Evolutionary conservation across 2,329 filamentous ascomycete genomes (phyloP).

Genomic region (Verticillium isaacii): DNA sequence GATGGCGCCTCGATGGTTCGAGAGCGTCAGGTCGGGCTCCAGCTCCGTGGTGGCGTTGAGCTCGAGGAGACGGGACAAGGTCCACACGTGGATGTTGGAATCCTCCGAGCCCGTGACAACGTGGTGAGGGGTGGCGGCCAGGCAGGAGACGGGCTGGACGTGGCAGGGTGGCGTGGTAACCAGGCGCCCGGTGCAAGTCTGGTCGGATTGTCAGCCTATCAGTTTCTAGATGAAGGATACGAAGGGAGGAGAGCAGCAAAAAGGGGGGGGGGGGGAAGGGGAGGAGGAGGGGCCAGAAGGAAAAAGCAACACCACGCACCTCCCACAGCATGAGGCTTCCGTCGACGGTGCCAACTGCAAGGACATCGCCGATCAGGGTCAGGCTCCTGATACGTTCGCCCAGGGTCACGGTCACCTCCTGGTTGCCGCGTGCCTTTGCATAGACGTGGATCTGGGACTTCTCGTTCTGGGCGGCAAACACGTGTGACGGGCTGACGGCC

Average conservation of each 20-base stretch:
- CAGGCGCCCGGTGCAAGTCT: constrained; percentile 72
- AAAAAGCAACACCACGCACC: constrained; percentile 43
- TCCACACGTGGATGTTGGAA: constrained; percentile 91
- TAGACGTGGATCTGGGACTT: constrained; percentile 95
- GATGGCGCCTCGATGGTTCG: constrained; percentile 71
- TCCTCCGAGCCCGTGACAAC: constrained; percentile 78
- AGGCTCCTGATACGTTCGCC: constrained; percentile 80
- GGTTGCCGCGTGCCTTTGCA: constrained; percentile 73
- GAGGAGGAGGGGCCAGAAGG: constrained; percentile 12
- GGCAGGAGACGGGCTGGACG: constrained; percentile 72
- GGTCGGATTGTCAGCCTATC: constrained; percentile 13
- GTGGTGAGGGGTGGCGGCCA: constrained; percentile 68
- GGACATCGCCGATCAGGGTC: constrained; percentile 64
- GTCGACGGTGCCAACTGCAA: constrained; percentile 77
- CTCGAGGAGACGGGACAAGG: constrained; percentile 67
- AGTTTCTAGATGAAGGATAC: background rate
- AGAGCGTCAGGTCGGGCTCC: constrained; percentile 73
- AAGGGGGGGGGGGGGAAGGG: background rate
- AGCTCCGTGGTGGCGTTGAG: constrained; percentile 47
- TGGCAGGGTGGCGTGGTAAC: constrained; percentile 73
- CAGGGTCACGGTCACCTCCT: constrained; percentile 85
- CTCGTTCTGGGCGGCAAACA: constrained; percentile 87
- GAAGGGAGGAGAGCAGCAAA: background rate
- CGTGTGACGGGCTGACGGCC: constrained; percentile 73
- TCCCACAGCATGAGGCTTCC: constrained; percentile 91